phyloP scores from a whole-genome alignment of 2,329 filamentous ascomycete genomes.

The Alternaria brassicae region DNA sequence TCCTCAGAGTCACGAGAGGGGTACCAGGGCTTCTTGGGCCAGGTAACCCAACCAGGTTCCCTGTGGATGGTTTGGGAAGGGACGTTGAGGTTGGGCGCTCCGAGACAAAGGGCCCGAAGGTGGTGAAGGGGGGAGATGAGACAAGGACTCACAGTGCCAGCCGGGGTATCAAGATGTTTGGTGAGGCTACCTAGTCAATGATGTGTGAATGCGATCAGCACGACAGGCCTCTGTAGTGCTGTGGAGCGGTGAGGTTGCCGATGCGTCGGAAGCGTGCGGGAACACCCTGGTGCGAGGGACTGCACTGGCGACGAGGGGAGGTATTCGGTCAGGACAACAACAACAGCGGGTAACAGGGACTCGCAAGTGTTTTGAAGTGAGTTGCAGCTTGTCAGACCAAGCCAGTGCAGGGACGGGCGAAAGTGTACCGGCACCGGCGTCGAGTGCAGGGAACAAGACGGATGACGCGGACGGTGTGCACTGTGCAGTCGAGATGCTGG shows the following conservation, averaged over 20 bases:
- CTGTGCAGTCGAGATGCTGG: slow-evolving; percentile 9
- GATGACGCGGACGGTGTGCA: slow-evolving; percentile 38
- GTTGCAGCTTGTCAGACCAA: slow-evolving; percentile 26
- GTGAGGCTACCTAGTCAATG: slow-evolving; percentile 27
- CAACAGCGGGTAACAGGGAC: slow-evolving; percentile 35
- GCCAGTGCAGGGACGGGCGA: slow-evolving; percentile 24
- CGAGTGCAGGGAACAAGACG: slow-evolving; percentile 30
- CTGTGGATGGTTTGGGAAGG: slow-evolving; percentile 44
- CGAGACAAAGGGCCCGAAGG: slow-evolving; percentile 42
- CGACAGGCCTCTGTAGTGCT: slow-evolving; percentile 31
- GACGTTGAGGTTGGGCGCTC: slow-evolving; percentile 27
- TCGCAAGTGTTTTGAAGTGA: slow-evolving; percentile 38
- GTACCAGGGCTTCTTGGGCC: slow-evolving; percentile 46
- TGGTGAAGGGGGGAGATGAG: slow-evolving; percentile 41
- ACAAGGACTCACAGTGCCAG: slow-evolving; percentile 45
- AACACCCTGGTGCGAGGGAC: slow-evolving; percentile 37
- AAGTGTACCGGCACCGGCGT: slow-evolving; percentile 23
- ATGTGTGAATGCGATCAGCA: slow-evolving; percentile 35
- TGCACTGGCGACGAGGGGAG: slow-evolving; percentile 36
- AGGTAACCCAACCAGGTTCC: slow-evolving; percentile 41
- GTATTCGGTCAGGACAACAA: slow-evolving; percentile 32
- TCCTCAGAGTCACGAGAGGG: slow-evolving; percentile 38
- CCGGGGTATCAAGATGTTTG: slow-evolving; percentile 29
- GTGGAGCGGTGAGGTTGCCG: slow-evolving; percentile 40
- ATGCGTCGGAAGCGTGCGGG: slow-evolving; percentile 43